phyloP scores from a whole-genome alignment of 2,329 filamentous ascomycete genomes.

The Neonectria magnoliae region DNA sequence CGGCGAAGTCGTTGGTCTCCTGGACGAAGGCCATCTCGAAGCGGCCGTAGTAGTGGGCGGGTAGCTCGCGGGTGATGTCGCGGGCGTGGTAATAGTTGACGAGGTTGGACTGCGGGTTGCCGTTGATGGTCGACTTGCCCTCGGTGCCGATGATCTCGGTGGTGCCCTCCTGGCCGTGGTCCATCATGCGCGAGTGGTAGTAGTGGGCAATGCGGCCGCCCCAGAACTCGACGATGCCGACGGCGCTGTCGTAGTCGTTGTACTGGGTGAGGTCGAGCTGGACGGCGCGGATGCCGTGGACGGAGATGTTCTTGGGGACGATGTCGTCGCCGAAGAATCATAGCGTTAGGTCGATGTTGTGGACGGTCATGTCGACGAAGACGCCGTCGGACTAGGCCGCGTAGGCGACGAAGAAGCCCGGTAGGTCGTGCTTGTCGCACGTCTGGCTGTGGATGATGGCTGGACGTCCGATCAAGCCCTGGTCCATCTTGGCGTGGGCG shows the following conservation, averaged over 20 bases:
- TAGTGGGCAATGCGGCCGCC: constrained; percentile 71
- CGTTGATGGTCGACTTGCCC: constrained; percentile 71
- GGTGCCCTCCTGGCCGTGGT: constrained; percentile 72
- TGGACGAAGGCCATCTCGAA: constrained; percentile 70
- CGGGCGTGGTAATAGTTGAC: constrained; percentile 63
- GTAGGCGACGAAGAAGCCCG: constrained; percentile 74
- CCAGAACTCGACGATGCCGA: constrained; percentile 72
- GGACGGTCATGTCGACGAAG: constrained; percentile 75
- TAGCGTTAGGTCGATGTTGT: constrained; percentile 63
- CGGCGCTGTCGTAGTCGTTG: constrained; percentile 45
- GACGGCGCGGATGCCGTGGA: constrained; percentile 43
- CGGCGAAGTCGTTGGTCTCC: constrained; percentile 71
- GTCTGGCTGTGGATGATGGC: constrained; percentile 72
- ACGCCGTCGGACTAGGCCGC: constrained; percentile 71
- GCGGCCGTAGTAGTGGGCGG: constrained; percentile 68
- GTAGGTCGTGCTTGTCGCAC: constrained; percentile 72
- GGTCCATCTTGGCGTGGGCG: constrained; percentile 61
- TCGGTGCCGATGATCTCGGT: constrained; percentile 75
- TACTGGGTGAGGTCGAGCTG: constrained; percentile 41
- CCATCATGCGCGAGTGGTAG: constrained; percentile 73
- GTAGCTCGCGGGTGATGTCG: constrained; percentile 63
- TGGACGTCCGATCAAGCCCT: constrained; percentile 66
- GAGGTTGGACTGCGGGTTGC: constrained; percentile 62
- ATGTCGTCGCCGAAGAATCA: constrained; percentile 46
- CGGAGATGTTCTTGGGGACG: constrained; percentile 41